Percentiles rank a stretch among this genome's conserved stretches.
Evolutionary conservation across 1,284 basidiomycete species (phyloP).

Genomic region (Boletus holoroseus): DNA sequence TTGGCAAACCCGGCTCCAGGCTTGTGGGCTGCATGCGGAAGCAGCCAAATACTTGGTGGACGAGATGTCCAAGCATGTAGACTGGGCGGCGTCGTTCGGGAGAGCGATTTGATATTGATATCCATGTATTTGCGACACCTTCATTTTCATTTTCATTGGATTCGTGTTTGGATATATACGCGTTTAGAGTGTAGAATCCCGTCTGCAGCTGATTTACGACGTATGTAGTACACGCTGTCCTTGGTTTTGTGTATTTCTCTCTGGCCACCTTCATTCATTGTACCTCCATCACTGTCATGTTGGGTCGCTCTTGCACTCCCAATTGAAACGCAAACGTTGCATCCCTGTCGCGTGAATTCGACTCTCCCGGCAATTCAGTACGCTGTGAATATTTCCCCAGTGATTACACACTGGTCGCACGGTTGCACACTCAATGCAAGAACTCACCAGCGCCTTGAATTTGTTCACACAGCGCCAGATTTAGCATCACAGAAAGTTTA

Average conservation of each 20-base stretch:
- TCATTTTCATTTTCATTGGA: not conserved
- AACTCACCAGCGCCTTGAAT: not conserved
- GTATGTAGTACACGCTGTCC: not conserved
- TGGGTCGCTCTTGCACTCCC: no score
- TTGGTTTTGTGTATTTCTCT: not conserved
- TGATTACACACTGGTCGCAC: not conserved
- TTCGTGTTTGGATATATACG: not conserved
- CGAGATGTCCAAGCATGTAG: slow-evolving; percentile 29
- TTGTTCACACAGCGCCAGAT: not conserved
- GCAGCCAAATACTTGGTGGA: slow-evolving; percentile 20
- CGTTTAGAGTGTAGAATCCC: slow-evolving; percentile 4
- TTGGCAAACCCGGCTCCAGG: slow-evolving; percentile 25
- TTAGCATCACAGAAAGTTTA: slow-evolving; percentile 4
- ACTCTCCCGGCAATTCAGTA: not conserved
- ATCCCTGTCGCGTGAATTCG: not conserved
- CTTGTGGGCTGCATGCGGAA: slow-evolving; percentile 21
- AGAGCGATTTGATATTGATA: slow-evolving; percentile 4
- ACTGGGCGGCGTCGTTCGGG: slow-evolving; percentile 17
- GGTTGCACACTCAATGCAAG: not conserved
- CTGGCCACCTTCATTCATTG: not conserved
- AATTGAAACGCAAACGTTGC: no score
- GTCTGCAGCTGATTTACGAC: no score
- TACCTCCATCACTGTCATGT: no score
- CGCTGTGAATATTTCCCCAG: not conserved
- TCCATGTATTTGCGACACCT: not conserved